Evolutionary conservation across 371 early-diverging fungal species (phyloP), one percentile per base, ranked within the genome.

Genomic region (Syncephalis plumigaleata): DNA sequence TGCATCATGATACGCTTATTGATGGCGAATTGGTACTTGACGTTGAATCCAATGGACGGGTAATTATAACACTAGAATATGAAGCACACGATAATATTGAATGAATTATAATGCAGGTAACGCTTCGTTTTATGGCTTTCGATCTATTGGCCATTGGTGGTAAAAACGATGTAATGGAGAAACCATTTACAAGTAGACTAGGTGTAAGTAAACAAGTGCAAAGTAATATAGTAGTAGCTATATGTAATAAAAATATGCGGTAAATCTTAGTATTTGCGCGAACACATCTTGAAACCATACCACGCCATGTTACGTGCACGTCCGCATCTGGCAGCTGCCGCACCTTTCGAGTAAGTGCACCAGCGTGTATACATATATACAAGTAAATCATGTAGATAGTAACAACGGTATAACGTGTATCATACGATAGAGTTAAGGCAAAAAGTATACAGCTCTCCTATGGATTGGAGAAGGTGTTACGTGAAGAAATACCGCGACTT

Each of bases 11-110:
- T 22, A 93, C 94, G 1, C 67, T 95, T 39, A 67, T 95, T 20
- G 93, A 94, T 51, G 92, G 91, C 2, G 95, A 94, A 59, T 67
- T 94, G n/a, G 85, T 91, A 7, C 48, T 78, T 5, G 90, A 87
- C 55, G 55, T 50, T 13, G 74, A 79, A 46, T 55, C 57, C 0
- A 73, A 84, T 54, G 83, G 82, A 39, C 40, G 56, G 65, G 54
- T 31, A 36, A 26, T 49, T 55, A 40, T 44, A 57, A 52, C 8
- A 39, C n/a, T 45, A 2, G 42, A 2, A 23, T 25, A 2, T 20
- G 16, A 9, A 21, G 2, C 36, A 17, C 9, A 21, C 15, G 27
- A 49, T 23, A 25, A 36, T 15, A 3, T 39, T 18, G 1, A 22
- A 26, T 51, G 39, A 26, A 40, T 18, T 38, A 21, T 25, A 4